These are phyloP conservation scores for Tolypocladium tundrense DNA, from an alignment of 2,329 filamentous ascomycete genomes.

Conservation along the genomic window DNA sequence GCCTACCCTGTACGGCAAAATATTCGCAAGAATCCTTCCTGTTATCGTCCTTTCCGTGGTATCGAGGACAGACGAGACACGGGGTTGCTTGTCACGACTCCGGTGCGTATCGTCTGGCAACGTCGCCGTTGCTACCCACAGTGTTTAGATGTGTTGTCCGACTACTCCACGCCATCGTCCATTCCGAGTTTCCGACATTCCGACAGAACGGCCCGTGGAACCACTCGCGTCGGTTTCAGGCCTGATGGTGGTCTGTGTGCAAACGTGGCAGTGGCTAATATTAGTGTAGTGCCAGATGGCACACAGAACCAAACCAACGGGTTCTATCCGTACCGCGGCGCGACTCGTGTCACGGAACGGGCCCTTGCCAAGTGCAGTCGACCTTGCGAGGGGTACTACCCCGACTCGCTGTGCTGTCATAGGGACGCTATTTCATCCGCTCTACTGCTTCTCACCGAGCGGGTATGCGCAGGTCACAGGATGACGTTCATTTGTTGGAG, in stretches of 20 bases:
- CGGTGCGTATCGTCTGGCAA: not conserved
- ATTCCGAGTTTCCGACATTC: not conserved
- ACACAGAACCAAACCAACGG: constrained; percentile 3
- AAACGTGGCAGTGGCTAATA: not conserved
- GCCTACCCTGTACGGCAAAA: not conserved
- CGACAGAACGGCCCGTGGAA: constrained; percentile 4
- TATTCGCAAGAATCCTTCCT: not conserved
- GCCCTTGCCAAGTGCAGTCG: constrained; percentile 21
- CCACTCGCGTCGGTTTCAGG: constrained; percentile 1
- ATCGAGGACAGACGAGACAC: not conserved
- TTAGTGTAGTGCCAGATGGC: not conserved
- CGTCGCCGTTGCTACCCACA: not conserved
- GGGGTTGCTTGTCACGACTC: not conserved
- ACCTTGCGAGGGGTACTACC: constrained; percentile 18
- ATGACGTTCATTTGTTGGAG: not conserved
- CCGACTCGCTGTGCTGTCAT: constrained; percentile 3
- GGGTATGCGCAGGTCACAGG: not conserved
- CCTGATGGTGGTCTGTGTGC: constrained; percentile 2
- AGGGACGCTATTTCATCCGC: not conserved
- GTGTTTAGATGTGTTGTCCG: not conserved
- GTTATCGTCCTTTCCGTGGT: not conserved
- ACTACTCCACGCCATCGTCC: not conserved
- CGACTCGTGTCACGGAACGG: not conserved
- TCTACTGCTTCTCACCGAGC: not conserved
- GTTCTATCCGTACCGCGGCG: not conserved